Conservation (phyloP, 106 monocot species). For the Acorus gramineus region DNA sequence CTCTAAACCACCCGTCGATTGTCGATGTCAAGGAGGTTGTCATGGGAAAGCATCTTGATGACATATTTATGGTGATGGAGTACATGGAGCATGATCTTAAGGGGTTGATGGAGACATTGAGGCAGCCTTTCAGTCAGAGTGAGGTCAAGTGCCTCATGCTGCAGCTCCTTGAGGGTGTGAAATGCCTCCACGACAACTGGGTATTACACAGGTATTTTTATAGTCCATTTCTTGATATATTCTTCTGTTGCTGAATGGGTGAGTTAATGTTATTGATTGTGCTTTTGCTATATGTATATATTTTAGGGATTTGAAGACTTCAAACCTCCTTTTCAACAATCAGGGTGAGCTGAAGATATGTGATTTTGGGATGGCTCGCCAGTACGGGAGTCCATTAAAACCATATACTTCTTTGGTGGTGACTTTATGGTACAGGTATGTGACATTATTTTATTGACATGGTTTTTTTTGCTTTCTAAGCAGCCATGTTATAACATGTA, state of each 20-base stretch:
- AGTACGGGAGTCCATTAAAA: slow-evolving; percentile 82
- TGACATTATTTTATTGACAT: neutral
- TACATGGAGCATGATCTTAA: slow-evolving; percentile 96
- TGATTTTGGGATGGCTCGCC: slow-evolving; percentile 90
- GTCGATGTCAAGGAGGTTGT: slow-evolving; percentile 93
- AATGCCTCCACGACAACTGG: slow-evolving; percentile 89
- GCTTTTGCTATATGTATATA: neutral
- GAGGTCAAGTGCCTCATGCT: slow-evolving; percentile 92
- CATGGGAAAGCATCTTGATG: slow-evolving; percentile 55
- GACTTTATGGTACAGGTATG: slow-evolving; percentile 93
- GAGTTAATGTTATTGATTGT: neutral
- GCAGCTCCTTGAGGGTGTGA: slow-evolving; percentile 69
- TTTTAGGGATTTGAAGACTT: slow-evolving; percentile 84
- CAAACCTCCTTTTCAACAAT: slow-evolving; percentile 80
- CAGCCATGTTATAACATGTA: no score
- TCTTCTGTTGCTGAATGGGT: neutral
- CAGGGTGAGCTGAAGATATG: slow-evolving; percentile 87
- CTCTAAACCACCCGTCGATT: slow-evolving; percentile 78
- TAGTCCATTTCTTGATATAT: neutral
- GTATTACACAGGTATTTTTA: slow-evolving; percentile 68
- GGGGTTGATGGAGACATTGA: slow-evolving; percentile 78
- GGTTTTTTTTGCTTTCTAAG: slow-evolving; percentile 2
- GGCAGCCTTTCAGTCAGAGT: slow-evolving; percentile 79
- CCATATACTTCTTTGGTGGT: slow-evolving; percentile 87
- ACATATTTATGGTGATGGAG: slow-evolving; percentile 95